phyloP scores from a whole-genome alignment of 371 early-diverging fungal genomes.

The Entomophthora muscae region DNA sequence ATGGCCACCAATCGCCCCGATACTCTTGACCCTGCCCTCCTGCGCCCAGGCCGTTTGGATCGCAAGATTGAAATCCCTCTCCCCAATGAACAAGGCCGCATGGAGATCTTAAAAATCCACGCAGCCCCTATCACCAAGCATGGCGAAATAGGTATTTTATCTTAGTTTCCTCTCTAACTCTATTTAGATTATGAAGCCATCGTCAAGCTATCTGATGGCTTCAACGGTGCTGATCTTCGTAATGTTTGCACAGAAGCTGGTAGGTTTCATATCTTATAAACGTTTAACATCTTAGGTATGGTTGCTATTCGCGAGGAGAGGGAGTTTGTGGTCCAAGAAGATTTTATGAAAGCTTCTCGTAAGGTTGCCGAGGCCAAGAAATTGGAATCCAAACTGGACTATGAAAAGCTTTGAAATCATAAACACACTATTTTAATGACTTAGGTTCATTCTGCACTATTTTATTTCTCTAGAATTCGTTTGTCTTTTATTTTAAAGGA shows the following conservation, averaged over 20 bases:
- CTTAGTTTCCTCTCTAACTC: background rate
- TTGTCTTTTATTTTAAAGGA: too few species aligned
- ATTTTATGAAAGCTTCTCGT: conserved; percentile 99
- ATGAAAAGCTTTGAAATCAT: conserved; percentile 30
- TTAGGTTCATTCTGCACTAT: too few species aligned
- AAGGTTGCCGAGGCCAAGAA: conserved; percentile 98
- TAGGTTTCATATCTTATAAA: conserved; percentile 6
- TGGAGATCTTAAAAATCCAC: conserved; percentile 98
- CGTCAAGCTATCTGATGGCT: conserved; percentile 95
- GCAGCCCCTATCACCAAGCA: conserved; percentile 83
- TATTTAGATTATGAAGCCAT: conserved; percentile 87
- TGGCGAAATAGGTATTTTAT: conserved; percentile 72
- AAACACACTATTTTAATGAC: too few species aligned
- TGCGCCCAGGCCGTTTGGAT: conserved; percentile 97
- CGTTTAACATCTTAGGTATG: conserved; percentile 44
- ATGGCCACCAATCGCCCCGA: conserved; percentile 99
- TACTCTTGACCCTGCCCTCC: conserved; percentile 95
- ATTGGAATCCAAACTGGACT: conserved; percentile 95
- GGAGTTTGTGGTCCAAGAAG: conserved; percentile 95
- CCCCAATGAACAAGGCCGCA: conserved; percentile 66
- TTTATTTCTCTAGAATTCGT: too few species aligned
- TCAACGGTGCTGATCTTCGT: conserved; percentile 99
- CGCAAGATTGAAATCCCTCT: conserved; percentile 98
- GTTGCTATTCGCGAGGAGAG: conserved; percentile 99
- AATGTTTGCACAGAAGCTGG: conserved; percentile 99